phyloP scores from a whole-genome alignment of 352 stramenopile species.

The Elongisporangium anandrum region DNA sequence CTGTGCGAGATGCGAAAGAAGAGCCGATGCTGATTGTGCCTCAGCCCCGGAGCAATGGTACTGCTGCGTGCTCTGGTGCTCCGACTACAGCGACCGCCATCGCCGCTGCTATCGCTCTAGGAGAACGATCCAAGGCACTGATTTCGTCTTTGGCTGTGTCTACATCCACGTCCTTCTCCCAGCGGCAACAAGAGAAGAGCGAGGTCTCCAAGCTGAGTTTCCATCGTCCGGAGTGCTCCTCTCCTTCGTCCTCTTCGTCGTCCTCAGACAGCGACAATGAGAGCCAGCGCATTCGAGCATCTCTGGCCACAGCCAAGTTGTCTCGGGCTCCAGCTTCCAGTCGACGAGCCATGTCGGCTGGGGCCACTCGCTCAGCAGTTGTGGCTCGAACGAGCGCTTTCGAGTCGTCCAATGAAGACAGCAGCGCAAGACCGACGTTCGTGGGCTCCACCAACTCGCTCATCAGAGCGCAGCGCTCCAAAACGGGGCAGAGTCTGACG shows the following conservation, averaged over 20 bases:
- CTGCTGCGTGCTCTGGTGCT: not conserved
- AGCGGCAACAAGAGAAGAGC: constrained; percentile 2
- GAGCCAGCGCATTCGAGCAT: constrained; percentile 3
- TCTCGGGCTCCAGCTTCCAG: not conserved
- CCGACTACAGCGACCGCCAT: constrained; percentile 11
- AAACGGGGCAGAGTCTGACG: constrained; percentile 40
- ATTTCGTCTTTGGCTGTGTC: constrained; percentile 26
- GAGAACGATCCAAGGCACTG: constrained; percentile 31
- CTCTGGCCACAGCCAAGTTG: not conserved
- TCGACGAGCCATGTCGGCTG: constrained; percentile 14
- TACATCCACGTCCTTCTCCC: not conserved
- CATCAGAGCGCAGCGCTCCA: constrained; percentile 50
- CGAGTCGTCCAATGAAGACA: not conserved
- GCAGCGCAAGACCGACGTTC: constrained; percentile 17
- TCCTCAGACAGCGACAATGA: constrained; percentile 8
- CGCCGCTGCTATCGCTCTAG: constrained; percentile 26
- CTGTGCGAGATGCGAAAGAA: not conserved
- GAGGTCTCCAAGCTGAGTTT: not conserved
- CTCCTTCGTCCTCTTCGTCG: constrained; percentile 17
- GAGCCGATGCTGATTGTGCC: not conserved
- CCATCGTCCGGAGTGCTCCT: constrained; percentile 11
- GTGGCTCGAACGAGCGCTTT: not conserved
- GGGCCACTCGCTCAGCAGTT: constrained; percentile 10
- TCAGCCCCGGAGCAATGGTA: not conserved
- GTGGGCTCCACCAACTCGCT: constrained; percentile 65